Evolutionary conservation across 2,329 filamentous ascomycete species (phyloP), one percentile per base, ranked within the genome.

Genomic region (Coniochaeta prunicola): DNA sequence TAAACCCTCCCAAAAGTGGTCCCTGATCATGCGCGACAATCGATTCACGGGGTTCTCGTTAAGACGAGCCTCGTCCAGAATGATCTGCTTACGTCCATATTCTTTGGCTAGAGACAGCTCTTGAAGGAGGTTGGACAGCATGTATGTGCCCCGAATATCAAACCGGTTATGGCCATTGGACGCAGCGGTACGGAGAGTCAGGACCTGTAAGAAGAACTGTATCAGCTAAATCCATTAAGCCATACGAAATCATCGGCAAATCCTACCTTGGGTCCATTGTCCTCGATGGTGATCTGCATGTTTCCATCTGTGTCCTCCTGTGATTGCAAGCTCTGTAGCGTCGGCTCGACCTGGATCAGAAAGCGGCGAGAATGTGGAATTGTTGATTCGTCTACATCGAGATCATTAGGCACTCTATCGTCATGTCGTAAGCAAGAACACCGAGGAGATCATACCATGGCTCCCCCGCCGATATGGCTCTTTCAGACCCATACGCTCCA

Each of bases 211-310:
- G 13, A 28, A 33, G 56, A 42, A 38, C 31, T 13, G 59, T 34
- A 60, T 65, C 26, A 62, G 57, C 60, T 36, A 55, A 4, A 33
- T 40, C 17, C 21, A 30, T 21, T 42, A 58, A 56, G 57, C 58
- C 24, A 61, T 38, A 30, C 28, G 31, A n/a, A 45, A 53, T 58
- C 30, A 33, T 36, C 42, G 34, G 17, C 45, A 54, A 19, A 50
- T n/a, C 69, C 63, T 72, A 89, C 90, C 82, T 97, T 99, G 56
- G 94, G 93, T 0, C 94, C 94, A 63, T 85, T 83, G 75, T 99
- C 94, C 70, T 97, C 94, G 67, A 97, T 96, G 31, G 94, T 99
- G 72, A 99, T 99, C 73, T 97, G 92, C 80, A 91, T 90, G 73
- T 99, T 97, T 59, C 84, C 80, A 74, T 99, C 92, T 31, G 92